Evolutionary conservation across 331 rosid genomes (phyloP).

Genomic region (Quercus lobata): DNA sequence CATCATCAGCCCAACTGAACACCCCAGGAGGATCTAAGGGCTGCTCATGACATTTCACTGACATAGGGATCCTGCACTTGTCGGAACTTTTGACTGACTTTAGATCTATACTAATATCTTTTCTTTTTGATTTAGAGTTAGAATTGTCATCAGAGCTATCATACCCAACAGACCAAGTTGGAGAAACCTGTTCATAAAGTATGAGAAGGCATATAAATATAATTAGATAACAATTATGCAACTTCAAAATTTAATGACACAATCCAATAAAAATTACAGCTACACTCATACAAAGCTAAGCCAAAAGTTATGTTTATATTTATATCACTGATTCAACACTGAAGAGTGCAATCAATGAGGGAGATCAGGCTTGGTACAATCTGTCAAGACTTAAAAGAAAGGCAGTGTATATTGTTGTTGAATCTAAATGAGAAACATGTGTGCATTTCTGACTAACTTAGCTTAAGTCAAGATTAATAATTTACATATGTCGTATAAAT

Average conservation of each 20-base stretch:
- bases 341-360: background rate
- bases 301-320: background rate
- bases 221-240: background rate
- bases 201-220: background rate
- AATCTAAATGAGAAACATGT: background rate
- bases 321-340: background rate
- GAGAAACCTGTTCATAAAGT: slow-evolving; percentile 19
- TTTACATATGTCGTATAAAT: background rate
- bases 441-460: background rate
- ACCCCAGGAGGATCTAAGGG: slow-evolving; percentile 1
- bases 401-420: background rate
- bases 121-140: slow-evolving; percentile 13
- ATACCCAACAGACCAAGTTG: background rate
- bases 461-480: no score
- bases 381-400: background rate
- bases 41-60: background rate
- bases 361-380: background rate
- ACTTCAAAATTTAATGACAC: background rate
- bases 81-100: slow-evolving; percentile 6
- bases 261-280: background rate
- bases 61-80: background rate
- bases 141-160: slow-evolving; percentile 18
- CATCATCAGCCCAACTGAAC: slow-evolving; percentile 4
- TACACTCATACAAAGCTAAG: background rate
- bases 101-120: background rate